phyloP scores from a whole-genome alignment of 2,329 filamentous ascomycete species.

The Xylaria sp. region DNA sequence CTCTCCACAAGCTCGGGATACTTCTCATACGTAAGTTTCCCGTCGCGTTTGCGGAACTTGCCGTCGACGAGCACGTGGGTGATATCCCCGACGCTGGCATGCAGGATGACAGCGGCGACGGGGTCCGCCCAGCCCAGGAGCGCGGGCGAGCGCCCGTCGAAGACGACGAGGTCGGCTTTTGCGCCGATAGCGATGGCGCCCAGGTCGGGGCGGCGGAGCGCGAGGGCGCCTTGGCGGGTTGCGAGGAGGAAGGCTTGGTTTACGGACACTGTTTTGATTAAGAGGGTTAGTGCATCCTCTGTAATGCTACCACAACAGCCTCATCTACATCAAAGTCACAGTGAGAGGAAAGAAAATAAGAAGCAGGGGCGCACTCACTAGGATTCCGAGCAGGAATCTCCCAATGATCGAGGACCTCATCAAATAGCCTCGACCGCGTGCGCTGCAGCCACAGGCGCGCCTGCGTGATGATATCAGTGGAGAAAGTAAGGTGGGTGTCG shows the following conservation, averaged over 20 bases:
- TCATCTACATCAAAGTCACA: background rate
- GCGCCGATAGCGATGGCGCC: slow-evolving; percentile 61
- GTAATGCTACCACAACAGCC: background rate
- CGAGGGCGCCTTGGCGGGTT: slow-evolving; percentile 63
- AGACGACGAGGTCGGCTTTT: slow-evolving; percentile 66
- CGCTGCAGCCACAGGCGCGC: slow-evolving; percentile 66
- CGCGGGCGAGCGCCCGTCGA: slow-evolving; percentile 60
- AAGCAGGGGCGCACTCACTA: slow-evolving; percentile 41
- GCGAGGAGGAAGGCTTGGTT: slow-evolving; percentile 67
- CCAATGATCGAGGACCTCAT: slow-evolving; percentile 54
- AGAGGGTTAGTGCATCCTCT: background rate
- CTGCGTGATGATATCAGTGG: slow-evolving; percentile 62
- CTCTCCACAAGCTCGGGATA: slow-evolving; percentile 48
- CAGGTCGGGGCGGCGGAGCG: slow-evolving; percentile 62
- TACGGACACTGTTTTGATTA: slow-evolving; percentile 53
- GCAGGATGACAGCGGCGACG: slow-evolving; percentile 66
- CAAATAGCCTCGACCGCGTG: slow-evolving; percentile 54
- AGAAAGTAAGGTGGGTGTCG: slow-evolving; percentile 66
- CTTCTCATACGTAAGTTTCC: slow-evolving; percentile 47
- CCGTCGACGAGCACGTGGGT: slow-evolving; percentile 63
- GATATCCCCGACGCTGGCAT: slow-evolving; percentile 64
- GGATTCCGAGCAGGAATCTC: slow-evolving; percentile 60
- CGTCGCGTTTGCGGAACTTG: slow-evolving; percentile 59
- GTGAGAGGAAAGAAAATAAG: background rate
- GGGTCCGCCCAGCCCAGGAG: slow-evolving; percentile 67